Evolutionary conservation across 306 rosid genomes (phyloP).

Genomic region (Calophaca sinica): DNA sequence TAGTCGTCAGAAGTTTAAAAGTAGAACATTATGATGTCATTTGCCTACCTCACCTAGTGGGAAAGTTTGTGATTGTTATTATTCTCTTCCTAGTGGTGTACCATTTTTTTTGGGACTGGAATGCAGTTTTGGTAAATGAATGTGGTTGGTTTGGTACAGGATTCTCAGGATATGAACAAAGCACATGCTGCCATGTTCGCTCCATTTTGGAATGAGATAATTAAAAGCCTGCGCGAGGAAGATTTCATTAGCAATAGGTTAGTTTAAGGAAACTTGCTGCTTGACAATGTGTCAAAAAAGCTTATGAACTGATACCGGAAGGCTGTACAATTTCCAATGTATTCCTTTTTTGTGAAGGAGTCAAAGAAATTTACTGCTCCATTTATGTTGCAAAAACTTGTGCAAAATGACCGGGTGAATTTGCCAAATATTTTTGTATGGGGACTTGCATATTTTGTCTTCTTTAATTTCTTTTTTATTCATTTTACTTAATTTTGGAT

Average conservation of each 20-base stretch:
- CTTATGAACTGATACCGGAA: constrained; percentile 18
- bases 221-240: constrained; percentile 93
- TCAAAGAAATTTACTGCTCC: neutral
- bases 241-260: constrained; percentile 93
- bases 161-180: constrained; percentile 74
- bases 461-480: neutral
- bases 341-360: constrained; percentile 9
- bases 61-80: neutral
- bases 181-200: constrained; percentile 81
- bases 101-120: neutral
- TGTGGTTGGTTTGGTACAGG: constrained; percentile 58
- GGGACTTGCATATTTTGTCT: neutral
- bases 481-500: neutral
- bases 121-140: constrained; percentile 18
- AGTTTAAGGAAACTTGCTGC: constrained; percentile 41
- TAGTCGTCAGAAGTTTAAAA: neutral
- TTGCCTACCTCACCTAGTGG: neutral
- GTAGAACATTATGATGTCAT: neutral
- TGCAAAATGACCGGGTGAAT: neutral
- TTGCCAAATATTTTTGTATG: neutral
- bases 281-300: constrained; percentile 21
- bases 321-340: neutral
- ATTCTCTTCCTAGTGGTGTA: neutral
- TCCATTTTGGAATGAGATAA: constrained; percentile 97
- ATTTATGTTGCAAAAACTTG: constrained; percentile 20